Conservation (phyloP, 2,329 filamentous ascomycete genomes). For the Cladophialophora chaetospira region DNA sequence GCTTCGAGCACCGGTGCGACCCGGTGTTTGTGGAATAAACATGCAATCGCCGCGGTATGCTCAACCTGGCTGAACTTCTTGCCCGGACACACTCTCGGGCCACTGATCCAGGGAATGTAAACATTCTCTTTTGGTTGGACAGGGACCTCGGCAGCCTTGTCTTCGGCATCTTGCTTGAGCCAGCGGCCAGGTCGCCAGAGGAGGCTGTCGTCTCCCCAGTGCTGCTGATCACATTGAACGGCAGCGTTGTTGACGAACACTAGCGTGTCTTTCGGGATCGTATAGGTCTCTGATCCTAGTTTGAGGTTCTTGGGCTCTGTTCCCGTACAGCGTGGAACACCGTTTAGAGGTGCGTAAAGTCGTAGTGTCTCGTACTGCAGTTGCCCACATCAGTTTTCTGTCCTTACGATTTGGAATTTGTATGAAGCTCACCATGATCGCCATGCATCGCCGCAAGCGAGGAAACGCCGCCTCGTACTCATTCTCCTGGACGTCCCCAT, state of each 20-base stretch:
- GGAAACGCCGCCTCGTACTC: slow-evolving; percentile 10
- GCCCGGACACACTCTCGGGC: slow-evolving; percentile 37
- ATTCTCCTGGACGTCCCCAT: background rate
- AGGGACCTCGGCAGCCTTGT: background rate
- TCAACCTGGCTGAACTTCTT: slow-evolving; percentile 41
- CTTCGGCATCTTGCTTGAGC: slow-evolving; percentile 26
- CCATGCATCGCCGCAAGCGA: slow-evolving; percentile 3
- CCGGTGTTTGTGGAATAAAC: slow-evolving; percentile 6
- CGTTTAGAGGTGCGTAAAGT: slow-evolving; percentile 28
- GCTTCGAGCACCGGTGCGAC: background rate
- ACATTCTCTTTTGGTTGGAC: background rate
- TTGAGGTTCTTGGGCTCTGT: background rate
- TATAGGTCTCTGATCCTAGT: background rate
- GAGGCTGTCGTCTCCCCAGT: slow-evolving; percentile 34
- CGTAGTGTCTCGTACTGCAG: slow-evolving; percentile 34
- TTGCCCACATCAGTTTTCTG: background rate
- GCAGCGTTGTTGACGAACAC: slow-evolving; percentile 32
- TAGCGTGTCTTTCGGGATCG: slow-evolving; percentile 27
- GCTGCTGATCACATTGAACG: slow-evolving; percentile 33
- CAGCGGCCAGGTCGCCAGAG: slow-evolving; percentile 39
- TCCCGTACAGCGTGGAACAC: slow-evolving; percentile 21
- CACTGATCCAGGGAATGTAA: slow-evolving; percentile 37
- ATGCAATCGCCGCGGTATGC: slow-evolving; percentile 37
- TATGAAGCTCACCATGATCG: slow-evolving; percentile 16
- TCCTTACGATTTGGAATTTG: too few relatives aligned